A percentile compares a stretch with the other conserved stretches of the same genome.
Evolutionary conservation across 208 protist species (phyloP).

Genomic region (Crithidia sp.): DNA sequence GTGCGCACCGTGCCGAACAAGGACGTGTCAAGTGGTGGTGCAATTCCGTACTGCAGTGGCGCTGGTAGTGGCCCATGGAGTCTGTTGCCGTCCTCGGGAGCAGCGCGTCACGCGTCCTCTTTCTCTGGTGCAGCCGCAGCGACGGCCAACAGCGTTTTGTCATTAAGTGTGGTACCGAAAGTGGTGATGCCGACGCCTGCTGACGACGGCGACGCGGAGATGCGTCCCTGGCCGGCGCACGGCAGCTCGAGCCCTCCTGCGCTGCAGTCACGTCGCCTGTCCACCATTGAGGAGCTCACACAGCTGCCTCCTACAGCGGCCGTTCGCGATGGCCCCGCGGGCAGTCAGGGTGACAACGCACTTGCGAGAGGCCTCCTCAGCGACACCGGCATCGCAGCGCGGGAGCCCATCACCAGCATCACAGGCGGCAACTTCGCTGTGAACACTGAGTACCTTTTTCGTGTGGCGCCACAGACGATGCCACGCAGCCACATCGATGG

Average conservation of each 20-base stretch:
- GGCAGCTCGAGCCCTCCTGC: background rate
- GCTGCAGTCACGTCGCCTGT: slow-evolving; percentile 16
- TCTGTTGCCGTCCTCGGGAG: no score
- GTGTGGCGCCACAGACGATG: slow-evolving; percentile 11
- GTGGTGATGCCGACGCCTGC: slow-evolving; percentile 7
- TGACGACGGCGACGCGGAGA: background rate
- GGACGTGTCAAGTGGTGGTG: background rate
- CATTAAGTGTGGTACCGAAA: slow-evolving; percentile 26
- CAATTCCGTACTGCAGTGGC: background rate
- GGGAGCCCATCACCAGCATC: slow-evolving; percentile 49
- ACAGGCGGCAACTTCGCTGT: slow-evolving; percentile 63
- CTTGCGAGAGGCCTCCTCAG: background rate
- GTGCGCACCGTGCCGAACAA: slow-evolving; percentile 21
- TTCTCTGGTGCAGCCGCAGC: background rate
- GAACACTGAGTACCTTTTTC: slow-evolving; percentile 52
- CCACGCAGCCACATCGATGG: background rate
- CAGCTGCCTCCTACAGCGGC: slow-evolving; percentile 18
- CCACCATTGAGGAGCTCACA: slow-evolving; percentile 36
- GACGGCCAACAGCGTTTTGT: background rate
- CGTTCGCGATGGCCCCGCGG: background rate
- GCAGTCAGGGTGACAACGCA: background rate
- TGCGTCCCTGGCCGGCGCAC: background rate
- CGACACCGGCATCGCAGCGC: background rate
- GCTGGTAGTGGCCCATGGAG: no score
- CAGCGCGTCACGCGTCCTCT: no score